Percentiles rank a stretch among this genome's conserved stretches.
Conservation (phyloP, 1,284 basidiomycete species). For the Microstroma glucosiphilum region DNA sequence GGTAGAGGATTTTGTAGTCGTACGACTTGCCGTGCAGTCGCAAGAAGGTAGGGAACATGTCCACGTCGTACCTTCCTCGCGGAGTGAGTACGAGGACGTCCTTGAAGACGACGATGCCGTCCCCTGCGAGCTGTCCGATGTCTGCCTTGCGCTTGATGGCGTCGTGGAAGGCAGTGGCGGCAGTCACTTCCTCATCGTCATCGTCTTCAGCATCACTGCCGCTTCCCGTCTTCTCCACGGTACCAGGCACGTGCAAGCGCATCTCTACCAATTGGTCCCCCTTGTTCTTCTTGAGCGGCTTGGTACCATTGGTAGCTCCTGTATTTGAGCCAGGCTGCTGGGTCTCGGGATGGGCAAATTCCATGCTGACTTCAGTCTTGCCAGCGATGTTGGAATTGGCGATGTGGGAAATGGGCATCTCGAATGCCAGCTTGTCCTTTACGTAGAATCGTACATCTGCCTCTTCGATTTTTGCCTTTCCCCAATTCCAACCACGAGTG, state of each 20-base stretch:
- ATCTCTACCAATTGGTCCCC: conserved; percentile 81
- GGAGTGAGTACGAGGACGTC: conserved; percentile 96
- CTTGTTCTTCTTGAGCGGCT: conserved; percentile 12
- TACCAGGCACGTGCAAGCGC: conserved; percentile 90
- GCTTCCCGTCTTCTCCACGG: conserved; percentile 47
- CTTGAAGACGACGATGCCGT: conserved; percentile 89
- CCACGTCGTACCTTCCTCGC: conserved; percentile 88
- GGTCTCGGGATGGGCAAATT: conserved; percentile 64
- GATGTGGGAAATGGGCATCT: conserved; percentile 77
- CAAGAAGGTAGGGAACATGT: conserved; percentile 92
- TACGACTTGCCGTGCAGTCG: conserved; percentile 95
- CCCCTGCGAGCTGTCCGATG: conserved; percentile 83
- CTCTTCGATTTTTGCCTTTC: conserved; percentile 55
- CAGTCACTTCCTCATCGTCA: conserved; percentile 60
- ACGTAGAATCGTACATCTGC: conserved; percentile 92
- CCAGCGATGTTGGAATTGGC: conserved; percentile 97
- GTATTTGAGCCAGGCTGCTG: conserved; percentile 49
- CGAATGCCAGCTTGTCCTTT: conserved; percentile 82
- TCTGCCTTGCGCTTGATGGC: conserved; percentile 93
- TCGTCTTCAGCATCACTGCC: conserved; percentile 54
- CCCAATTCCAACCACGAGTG: conserved; percentile 99
- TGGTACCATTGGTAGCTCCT: conserved; percentile 26
- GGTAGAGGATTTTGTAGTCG: conserved; percentile 95
- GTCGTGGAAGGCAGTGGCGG: conserved; percentile 94
- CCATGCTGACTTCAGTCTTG: conserved; percentile 92